Evolutionary conservation across 495 filamentous ascomycete species (phyloP), one percentile per base, ranked within the genome.

Genomic region (Staphylotrichum longicolle): DNA sequence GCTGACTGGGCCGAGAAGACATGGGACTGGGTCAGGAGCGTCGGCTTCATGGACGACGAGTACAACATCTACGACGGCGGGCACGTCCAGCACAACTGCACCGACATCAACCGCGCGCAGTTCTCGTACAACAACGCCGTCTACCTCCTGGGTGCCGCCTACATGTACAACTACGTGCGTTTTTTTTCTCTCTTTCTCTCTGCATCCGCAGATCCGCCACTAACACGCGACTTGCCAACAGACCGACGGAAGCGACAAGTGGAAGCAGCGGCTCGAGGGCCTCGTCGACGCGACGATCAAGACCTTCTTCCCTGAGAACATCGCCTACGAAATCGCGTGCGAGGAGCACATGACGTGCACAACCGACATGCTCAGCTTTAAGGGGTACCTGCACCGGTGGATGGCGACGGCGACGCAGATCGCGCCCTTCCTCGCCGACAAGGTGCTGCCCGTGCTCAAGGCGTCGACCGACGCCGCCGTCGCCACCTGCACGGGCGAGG

Each of bases 321-420:
- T 77, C 7, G 72, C 82, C 30, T 83, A 80, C 65, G 91, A 94
- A 70, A 68, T 82, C 30, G 80, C 84, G 32, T 94, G 91, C 76
- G 90, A 93, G 70, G 72, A 69, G 67, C 62, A 74, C 75, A 58
- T 80, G 66, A 72, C 75, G 1, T 93, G 90, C 77, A 84, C 89
- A 58, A 83, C 85, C 44, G 90, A 94, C 67, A 89, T 92, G 77
- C 81, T 82, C 46, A 89, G 86, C 44, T 96, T 93, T 84, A 96
- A 94, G 74, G 89, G 89, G 40, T 95, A 92, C 75, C 78, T 93
- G 14, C 78, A 89, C 30, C 88, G 91, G 32, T 96, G 90, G 88
- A 82, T 96, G 73, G 85, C 85, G n/a, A 75, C 78, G 6, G 81
- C 84, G 4, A 86, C 87, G 7, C 84, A 90, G 64, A 69, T 93